Evolutionary conservation across 2,329 filamentous ascomycete species (phyloP), one percentile per base, ranked within the genome.

Genomic region (Lithohypha guttulata): DNA sequence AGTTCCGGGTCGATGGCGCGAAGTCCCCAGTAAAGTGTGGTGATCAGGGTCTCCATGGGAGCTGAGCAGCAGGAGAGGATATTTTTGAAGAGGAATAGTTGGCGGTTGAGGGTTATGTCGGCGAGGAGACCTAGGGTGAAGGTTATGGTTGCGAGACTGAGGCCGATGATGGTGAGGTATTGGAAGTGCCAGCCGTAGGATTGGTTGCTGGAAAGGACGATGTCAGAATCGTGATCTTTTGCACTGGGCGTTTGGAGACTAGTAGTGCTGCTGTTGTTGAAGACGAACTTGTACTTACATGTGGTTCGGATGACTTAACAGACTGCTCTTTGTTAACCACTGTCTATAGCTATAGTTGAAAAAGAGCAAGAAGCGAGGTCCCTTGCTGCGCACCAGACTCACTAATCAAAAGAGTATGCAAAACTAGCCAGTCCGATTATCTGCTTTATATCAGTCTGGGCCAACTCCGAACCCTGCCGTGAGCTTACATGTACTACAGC

Each of bases 101-200:
- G 59, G 1, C 53, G 59, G 1, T 70, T 75, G 20, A 65, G 47
- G 1, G 68, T 69, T 0, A 75, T 43, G 56, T 79, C 75, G 23
- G 75, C 71, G 28, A 73, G 49, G 2, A 77, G 58, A 23, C 64
- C 75, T 40, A 65, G 53, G 15, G 57, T 41, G 56, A 77, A 77
- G 22, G 73, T 75, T 30, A 66, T 23, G 2, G 73, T 71, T 1
- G 72, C 64, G 34, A 78, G 58, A 4, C 64, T 59, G 5, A 78
- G 64, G 29, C 75, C 75, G 50, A 79, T 69, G 49, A 77, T 75
- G 43, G 75, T 79, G 15, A 79, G 62, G 52, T 75, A 78, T 59
- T 78, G 75, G 44, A 79, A 68, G 53, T 79, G 75, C 73, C 75
- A 78, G 49, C 75, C 75, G 55, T 75, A 78, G 23, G 71, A 70